phyloP scores from a whole-genome alignment of 1,284 basidiomycete species.

The Ustilago trichophora region DNA sequence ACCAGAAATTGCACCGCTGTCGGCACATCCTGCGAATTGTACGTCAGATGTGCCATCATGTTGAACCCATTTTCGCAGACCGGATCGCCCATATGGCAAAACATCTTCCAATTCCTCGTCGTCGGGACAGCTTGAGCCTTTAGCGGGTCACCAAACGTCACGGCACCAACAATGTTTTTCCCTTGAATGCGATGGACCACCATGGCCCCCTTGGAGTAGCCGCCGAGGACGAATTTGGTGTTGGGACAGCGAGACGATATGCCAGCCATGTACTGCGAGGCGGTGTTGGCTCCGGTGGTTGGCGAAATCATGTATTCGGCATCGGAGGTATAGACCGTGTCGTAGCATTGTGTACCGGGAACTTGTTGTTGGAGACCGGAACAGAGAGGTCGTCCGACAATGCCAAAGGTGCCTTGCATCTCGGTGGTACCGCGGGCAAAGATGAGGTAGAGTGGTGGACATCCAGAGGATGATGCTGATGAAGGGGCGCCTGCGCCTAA shows the following conservation, averaged over 20 bases:
- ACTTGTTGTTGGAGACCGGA: constrained; percentile 8
- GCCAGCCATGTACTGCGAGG: constrained; percentile 8
- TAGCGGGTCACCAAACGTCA: constrained; percentile 40
- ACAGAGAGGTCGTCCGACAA: constrained; percentile 38
- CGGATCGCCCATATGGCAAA: constrained; percentile 27
- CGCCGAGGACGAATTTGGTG: constrained; percentile 27
- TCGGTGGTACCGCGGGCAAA: constrained; percentile 35
- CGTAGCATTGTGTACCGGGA: constrained; percentile 31
- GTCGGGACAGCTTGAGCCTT: constrained; percentile 11
- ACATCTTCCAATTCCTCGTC: constrained; percentile 20
- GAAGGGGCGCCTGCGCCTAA: not conserved
- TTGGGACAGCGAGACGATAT: constrained; percentile 9
- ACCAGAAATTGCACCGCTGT: constrained; percentile 22
- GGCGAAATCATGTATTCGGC: constrained; percentile 30
- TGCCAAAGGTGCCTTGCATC: constrained; percentile 34
- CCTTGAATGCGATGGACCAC: constrained; percentile 23
- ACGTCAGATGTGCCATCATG: constrained; percentile 31
- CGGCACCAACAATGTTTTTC: constrained; percentile 23
- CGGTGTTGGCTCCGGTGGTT: constrained; percentile 3
- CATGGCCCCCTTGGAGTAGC: constrained; percentile 36
- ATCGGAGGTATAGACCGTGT: constrained; percentile 18
- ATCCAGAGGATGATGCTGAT: constrained; percentile 1
- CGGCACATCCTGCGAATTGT: constrained; percentile 1
- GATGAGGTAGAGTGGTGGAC: constrained; percentile 33
- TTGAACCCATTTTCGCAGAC: constrained; percentile 30